Conservation (phyloP, 768 basidiomycete species). For the Rhodotorula paludigena region DNA sequence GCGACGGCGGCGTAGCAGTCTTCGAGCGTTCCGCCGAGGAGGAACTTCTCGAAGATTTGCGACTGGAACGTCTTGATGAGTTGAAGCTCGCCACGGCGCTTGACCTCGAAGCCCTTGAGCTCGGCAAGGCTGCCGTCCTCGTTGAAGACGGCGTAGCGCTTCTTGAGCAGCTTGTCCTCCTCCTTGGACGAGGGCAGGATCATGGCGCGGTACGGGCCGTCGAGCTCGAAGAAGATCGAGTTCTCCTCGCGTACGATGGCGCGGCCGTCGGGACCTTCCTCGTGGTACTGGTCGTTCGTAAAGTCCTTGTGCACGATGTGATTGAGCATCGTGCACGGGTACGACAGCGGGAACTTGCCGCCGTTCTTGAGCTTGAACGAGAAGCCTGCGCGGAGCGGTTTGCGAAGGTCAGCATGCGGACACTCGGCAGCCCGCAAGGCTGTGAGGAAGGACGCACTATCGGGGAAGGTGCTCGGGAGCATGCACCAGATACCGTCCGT, state of each 20-base stretch:
- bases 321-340: slow-evolving; percentile 99
- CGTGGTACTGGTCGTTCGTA: slow-evolving; percentile 97
- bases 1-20: slow-evolving; percentile 96
- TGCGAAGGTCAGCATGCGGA: background rate
- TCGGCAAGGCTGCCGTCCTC: slow-evolving; percentile 97
- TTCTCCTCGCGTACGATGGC: slow-evolving; percentile 88
- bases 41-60: slow-evolving; percentile 94
- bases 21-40: slow-evolving; percentile 84
- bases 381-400: slow-evolving; percentile 58
- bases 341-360: slow-evolving; percentile 82
- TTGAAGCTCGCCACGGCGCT: slow-evolving; percentile 92
- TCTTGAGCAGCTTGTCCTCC: slow-evolving; percentile 96
- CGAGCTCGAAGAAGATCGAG: slow-evolving; percentile 98
- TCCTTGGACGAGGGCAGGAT: slow-evolving; percentile 98
- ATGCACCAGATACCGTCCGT: slow-evolving; percentile 99
- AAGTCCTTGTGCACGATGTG: slow-evolving; percentile 92
- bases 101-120: slow-evolving; percentile 97
- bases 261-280: slow-evolving; percentile 70
- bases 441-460: slow-evolving; percentile 46
- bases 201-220: slow-evolving; percentile 98
- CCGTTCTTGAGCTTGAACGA: slow-evolving; percentile 83
- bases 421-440: no score
- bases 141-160: slow-evolving; percentile 98
- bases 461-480: slow-evolving; percentile 95
- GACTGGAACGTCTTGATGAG: slow-evolving; percentile 99